phyloP scores from a whole-genome alignment of 352 stramenopile genomes.

The Globisporangium echinulatum region DNA sequence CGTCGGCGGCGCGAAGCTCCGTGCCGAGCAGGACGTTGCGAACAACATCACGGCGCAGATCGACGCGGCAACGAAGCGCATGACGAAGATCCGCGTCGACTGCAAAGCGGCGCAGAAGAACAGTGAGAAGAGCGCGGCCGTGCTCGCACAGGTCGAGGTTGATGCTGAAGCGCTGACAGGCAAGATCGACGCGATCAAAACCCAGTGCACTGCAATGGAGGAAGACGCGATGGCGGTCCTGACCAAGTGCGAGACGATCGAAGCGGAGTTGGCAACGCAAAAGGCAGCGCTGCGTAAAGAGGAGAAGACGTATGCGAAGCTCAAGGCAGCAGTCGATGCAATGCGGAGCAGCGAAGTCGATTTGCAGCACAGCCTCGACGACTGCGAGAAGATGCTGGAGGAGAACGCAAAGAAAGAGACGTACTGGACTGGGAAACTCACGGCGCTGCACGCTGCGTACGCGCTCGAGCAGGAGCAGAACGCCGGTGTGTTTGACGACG shows the following conservation, averaged over 20 bases:
- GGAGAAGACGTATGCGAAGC: constrained; percentile 74
- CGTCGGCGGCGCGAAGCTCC: constrained; percentile 90
- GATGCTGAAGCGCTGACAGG: constrained; percentile 71
- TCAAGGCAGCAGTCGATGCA: constrained; percentile 88
- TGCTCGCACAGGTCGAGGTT: constrained; percentile 53
- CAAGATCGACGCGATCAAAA: constrained; percentile 81
- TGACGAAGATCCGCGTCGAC: constrained; percentile 81
- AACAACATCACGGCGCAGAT: constrained; percentile 81
- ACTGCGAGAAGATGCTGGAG: constrained; percentile 89
- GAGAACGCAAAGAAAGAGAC: constrained; percentile 88
- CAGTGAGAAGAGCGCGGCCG: constrained; percentile 57
- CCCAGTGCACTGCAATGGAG: constrained; percentile 90
- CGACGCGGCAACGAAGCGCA: constrained; percentile 85
- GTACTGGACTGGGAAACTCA: constrained; percentile 81
- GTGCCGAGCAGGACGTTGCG: constrained; percentile 89
- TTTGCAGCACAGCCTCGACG: constrained; percentile 89
- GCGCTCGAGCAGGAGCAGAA: constrained; percentile 68
- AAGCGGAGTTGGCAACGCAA: constrained; percentile 87
- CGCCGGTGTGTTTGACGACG: constrained; percentile 63
- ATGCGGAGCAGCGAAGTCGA: constrained; percentile 92
- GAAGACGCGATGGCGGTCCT: constrained; percentile 88
- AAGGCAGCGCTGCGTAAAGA: constrained; percentile 71
- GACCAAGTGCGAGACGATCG: constrained; percentile 88
- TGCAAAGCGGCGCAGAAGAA: constrained; percentile 83
- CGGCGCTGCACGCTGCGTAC: constrained; percentile 54